Percentiles rank a stretch among this genome's conserved stretches.
Evolutionary conservation across 768 basidiomycete genomes (phyloP).

Genomic region (Lactarius hengduanensis): DNA sequence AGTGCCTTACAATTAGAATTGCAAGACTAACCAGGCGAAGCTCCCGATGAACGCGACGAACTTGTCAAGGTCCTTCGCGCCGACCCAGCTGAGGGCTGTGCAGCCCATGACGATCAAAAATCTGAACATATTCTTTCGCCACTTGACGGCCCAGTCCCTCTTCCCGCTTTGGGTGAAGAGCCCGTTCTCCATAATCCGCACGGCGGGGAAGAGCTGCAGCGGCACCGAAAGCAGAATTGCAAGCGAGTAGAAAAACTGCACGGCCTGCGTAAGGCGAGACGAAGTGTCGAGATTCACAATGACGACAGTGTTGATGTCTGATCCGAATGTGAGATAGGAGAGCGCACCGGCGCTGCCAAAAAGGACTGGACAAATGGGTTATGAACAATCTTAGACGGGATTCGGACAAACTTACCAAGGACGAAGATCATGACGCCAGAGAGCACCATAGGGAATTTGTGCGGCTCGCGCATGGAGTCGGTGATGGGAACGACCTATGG

Average conservation of each 20-base stretch:
- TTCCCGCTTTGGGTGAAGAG: conserved; percentile 89
- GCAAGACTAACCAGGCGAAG: conserved; percentile 77
- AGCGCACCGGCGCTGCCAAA: conserved; percentile 88
- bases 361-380: conserved; percentile 48
- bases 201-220: conserved; percentile 95
- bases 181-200: conserved; percentile 96
- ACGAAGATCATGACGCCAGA: conserved; percentile 92
- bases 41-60: conserved; percentile 92
- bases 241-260: conserved; percentile 86
- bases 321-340: conserved; percentile 86
- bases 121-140: conserved; percentile 92
- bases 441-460: conserved; percentile 84
- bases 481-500: conserved; percentile 87
- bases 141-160: conserved; percentile 76
- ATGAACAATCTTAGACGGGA: conserved; percentile 2
- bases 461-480: conserved; percentile 94
- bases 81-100: conserved; percentile 77
- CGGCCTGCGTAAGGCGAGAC: conserved; percentile 85
- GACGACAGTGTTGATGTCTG: conserved; percentile 87
- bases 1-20: not conserved
- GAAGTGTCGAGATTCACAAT: conserved; percentile 88
- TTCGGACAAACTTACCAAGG: conserved; percentile 46
- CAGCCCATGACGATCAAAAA: conserved; percentile 75
- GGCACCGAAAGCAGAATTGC: conserved; percentile 92
- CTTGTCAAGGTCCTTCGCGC: conserved; percentile 90